Evolutionary conservation across 139 green algal genomes (phyloP), one percentile per base, ranked within the genome.

Genomic region (Micractinium sp.): DNA sequence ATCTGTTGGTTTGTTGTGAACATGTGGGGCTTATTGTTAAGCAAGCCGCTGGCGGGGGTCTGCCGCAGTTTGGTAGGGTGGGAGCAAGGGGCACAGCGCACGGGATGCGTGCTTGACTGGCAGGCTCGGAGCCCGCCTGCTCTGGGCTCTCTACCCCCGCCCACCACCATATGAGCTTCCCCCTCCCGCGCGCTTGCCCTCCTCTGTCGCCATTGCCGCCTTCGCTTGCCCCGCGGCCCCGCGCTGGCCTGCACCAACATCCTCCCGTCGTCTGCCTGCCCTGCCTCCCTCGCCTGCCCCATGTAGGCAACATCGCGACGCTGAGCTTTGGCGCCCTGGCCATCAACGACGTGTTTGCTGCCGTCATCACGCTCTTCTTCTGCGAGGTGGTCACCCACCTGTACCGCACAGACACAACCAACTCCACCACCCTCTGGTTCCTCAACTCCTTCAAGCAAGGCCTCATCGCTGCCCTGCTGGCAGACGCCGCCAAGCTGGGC

Each of bases 341-440:
- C 0, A 91, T 97, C 56, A 97, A 97, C 83, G 94, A 97, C 84
- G 91, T 97, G 22, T 90, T 97, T 38, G 94, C 94, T 5, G 94
- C 92, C 18, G 91, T 92, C n/a, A 61, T 96, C 3, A 94, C 90
- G 1, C 81, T 96, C 20, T 33, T 89, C 4, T 96, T 96, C 75
- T 93, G 89, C 36, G 93, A 96, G 89, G 77, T 87, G 27, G 78
- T 94, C 25, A 93, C 87, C 25, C 69, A 75, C 29, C 27, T 81
- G 4, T 96, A 93, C 83, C 95, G 94, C 60, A 73, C 75, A 0
- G 83, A 90, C 5, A 22, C 39, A 5, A 81, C 31, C 15, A 66
- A 29, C 13, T 88, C 88, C 20, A 81, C 92, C 25, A 89, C 77
- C 9, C 90, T 96, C 31, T 78, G 86, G 39, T 92, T 95, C 31